phyloP scores from a whole-genome alignment of 2,329 filamentous ascomycete species.

The Pseudogymnoascus sp. region DNA sequence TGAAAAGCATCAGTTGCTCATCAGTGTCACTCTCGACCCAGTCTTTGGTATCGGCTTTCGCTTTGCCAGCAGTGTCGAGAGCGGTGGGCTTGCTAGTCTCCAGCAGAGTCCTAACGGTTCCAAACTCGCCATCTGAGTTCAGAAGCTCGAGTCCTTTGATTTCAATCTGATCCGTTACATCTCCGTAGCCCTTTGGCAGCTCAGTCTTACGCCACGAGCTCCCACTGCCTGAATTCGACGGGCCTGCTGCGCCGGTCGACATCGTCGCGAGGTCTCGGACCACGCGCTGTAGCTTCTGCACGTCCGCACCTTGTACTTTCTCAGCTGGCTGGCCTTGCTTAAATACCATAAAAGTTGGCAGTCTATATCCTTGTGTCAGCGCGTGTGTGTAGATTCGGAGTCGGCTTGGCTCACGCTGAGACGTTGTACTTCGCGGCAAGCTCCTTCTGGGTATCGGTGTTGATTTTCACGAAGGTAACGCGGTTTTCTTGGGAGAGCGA shows the following conservation, averaged over 20 bases:
- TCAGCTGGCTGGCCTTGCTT: slow-evolving; percentile 60
- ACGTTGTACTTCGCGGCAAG: slow-evolving; percentile 67
- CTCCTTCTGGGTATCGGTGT: slow-evolving; percentile 68
- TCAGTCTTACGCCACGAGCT: slow-evolving; percentile 64
- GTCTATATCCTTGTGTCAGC: slow-evolving; percentile 30
- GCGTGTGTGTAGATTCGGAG: background rate
- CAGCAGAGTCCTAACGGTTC: slow-evolving; percentile 66
- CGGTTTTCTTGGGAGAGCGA: slow-evolving; percentile 62
- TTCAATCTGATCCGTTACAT: slow-evolving; percentile 79
- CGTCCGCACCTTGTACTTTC: slow-evolving; percentile 67
- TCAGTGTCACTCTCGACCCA: slow-evolving; percentile 97
- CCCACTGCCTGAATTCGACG: slow-evolving; percentile 33
- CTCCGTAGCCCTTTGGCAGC: slow-evolving; percentile 70
- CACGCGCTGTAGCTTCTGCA: slow-evolving; percentile 58
- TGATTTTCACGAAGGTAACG: slow-evolving; percentile 80
- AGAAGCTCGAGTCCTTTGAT: slow-evolving; percentile 73
- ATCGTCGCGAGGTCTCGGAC: slow-evolving; percentile 53
- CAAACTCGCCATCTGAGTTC: slow-evolving; percentile 74
- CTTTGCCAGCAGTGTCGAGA: slow-evolving; percentile 48
- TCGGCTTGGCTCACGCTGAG: slow-evolving; percentile 43
- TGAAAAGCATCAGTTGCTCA: slow-evolving; percentile 87
- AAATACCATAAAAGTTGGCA: slow-evolving; percentile 91
- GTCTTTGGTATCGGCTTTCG: slow-evolving; percentile 47
- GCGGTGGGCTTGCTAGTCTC: slow-evolving; percentile 57
- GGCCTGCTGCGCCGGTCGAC: slow-evolving; percentile 50